Evolutionary conservation across 2,329 filamentous ascomycete species (phyloP), one percentile per base, ranked within the genome.

Genomic region (Fusarium clavum): DNA sequence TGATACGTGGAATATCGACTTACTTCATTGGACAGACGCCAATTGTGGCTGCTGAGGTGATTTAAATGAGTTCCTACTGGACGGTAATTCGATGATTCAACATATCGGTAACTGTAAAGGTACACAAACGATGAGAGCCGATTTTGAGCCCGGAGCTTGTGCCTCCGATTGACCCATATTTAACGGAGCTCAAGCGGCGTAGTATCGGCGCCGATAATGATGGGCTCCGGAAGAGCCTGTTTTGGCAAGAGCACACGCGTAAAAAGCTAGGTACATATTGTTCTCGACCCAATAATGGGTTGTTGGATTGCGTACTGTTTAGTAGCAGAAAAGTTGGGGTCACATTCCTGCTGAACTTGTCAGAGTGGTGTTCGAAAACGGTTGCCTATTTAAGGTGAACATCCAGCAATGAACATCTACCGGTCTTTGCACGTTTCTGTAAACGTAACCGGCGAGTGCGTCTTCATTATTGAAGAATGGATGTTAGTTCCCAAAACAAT

Each of bases 101-200:
- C 34, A 10, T 38, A 38, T n/a, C 18, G 34, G 18, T n/a, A n/a
- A 38, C 18, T n/a, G 20, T 25, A 14, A 20, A 51, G 22, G 8
- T 3, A 34, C 13, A 24, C 20, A 40, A 40, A 34, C 20, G 32
- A 27, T n/a, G 16, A 52, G 25, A 34, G n/a, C 49, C 48, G 18
- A 24, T 49, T 64, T 56, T 29, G 34, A 64, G 34, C 47, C 32
- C 61, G 61, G 61, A 64, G 59, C 30, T 49, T 22, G 13, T 57
- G 38, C 51, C 38, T 64, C 60, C 61, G 61, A 11, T 29, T 29
- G 38, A 29, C 49, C 49, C 34, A n/a, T 41, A 64, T 38, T 46
- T 44, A 30, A 20, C 45, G 25, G 64, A 44, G 51, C 60, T 24
- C 30, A 43, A 61, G 22, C 34, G 49, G 59, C 49, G 34, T 30